These are phyloP conservation scores for Rhizophora mangle DNA, from an alignment of 345 rosid species.

Conservation along the genomic window DNA sequence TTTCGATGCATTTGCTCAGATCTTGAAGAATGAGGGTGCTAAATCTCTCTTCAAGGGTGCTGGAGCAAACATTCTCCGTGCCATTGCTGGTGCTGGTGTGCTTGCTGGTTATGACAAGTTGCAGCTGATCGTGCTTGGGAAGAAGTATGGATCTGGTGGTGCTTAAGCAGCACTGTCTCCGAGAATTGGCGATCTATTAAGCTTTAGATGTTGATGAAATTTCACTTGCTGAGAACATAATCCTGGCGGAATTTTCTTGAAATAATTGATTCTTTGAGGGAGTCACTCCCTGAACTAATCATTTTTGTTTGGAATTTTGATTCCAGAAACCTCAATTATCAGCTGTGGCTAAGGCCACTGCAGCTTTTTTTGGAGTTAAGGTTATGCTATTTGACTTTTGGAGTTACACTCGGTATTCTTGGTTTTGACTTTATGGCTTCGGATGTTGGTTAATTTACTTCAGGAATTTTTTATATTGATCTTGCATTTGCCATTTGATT, in stretches of 20 bases:
- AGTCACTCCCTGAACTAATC: constrained; percentile 21
- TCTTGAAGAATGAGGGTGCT: constrained; percentile 35
- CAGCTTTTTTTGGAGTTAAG: constrained; percentile 8
- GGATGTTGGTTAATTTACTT: too few species aligned
- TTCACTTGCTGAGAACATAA: constrained; percentile 28
- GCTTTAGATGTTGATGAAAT: constrained; percentile 59
- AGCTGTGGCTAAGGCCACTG: constrained; percentile 8
- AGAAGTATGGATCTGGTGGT: constrained; percentile 35
- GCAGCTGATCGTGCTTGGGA: constrained; percentile 36
- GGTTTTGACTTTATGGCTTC: too few species aligned
- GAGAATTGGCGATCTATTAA: neutral
- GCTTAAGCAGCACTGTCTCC: neutral
- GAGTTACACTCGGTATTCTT: neutral
- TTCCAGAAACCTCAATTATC: constrained; percentile 10
- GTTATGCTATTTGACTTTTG: neutral
- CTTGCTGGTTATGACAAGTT: constrained; percentile 37
- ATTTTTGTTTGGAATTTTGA: constrained; percentile 26
- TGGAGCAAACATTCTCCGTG: constrained; percentile 39
- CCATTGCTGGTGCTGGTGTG: constrained; percentile 38
- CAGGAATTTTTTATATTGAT: too few species aligned
- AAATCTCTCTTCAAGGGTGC: constrained; percentile 42
- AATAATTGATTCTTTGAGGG: constrained; percentile 41
- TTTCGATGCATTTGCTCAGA: constrained; percentile 26
- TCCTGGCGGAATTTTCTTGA: constrained; percentile 26
- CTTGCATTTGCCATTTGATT: too few species aligned